A percentile compares a stretch with the other conserved stretches of the same genome.
phyloP scores from a whole-genome alignment of 768 basidiomycete species.

The Suillus variegatus region DNA sequence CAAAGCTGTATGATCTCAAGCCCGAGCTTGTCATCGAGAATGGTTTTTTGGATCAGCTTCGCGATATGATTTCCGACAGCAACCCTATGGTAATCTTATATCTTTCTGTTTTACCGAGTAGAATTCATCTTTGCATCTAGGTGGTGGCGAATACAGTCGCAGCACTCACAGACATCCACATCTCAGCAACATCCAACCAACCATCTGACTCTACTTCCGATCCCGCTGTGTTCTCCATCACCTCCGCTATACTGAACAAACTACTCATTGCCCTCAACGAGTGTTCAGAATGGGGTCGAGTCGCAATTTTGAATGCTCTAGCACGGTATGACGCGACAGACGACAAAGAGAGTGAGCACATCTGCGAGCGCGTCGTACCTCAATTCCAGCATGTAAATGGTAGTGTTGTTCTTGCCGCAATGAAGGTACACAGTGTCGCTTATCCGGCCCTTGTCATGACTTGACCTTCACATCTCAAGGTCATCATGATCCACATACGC shows the following conservation, averaged over 20 bases:
- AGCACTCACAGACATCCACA: slow-evolving; percentile 91
- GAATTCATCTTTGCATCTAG: slow-evolving; percentile 40
- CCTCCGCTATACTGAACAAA: slow-evolving; percentile 80
- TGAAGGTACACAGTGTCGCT: slow-evolving; percentile 61
- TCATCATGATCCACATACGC: slow-evolving; percentile 97
- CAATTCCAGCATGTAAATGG: slow-evolving; percentile 98
- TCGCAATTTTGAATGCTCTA: slow-evolving; percentile 87
- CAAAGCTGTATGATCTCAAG: slow-evolving; percentile 96
- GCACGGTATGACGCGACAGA: slow-evolving; percentile 82
- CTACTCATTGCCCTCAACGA: slow-evolving; percentile 95
- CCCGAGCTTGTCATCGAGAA: slow-evolving; percentile 94
- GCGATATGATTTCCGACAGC: slow-evolving; percentile 92
- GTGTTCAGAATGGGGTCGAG: slow-evolving; percentile 98
- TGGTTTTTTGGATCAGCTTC: slow-evolving; percentile 85
- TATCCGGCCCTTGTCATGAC: neutral
- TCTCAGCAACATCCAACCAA: slow-evolving; percentile 54
- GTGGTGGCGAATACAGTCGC: slow-evolving; percentile 97
- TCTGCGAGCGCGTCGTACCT: slow-evolving; percentile 96
- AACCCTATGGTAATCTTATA: slow-evolving; percentile 86
- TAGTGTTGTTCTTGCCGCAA: slow-evolving; percentile 93
- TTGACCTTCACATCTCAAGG: slow-evolving; percentile 44
- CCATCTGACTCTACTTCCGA: slow-evolving; percentile 57
- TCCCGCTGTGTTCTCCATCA: slow-evolving; percentile 77
- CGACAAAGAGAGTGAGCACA: slow-evolving; percentile 96
- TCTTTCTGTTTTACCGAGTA: neutral